phyloP scores from a whole-genome alignment of 495 filamentous ascomycete genomes.

The Terfezia boudieri region DNA sequence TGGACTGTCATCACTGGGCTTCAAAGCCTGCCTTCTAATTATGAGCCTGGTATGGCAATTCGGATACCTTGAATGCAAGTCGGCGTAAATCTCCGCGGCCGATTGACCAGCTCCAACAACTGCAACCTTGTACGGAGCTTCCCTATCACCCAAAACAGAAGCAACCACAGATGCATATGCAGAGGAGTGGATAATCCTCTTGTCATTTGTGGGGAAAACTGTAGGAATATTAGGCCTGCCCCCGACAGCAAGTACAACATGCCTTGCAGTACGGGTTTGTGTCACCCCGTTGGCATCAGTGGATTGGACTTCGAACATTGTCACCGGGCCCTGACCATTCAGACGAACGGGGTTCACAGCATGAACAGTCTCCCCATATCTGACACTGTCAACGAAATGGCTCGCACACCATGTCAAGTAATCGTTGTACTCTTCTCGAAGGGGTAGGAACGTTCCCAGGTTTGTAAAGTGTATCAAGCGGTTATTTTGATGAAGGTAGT shows the following conservation, averaged over 20 bases:
- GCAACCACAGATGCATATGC: constrained; percentile 47
- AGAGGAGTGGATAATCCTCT: constrained; percentile 70
- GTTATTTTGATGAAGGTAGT: constrained; percentile 61
- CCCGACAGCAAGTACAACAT: constrained; percentile 73
- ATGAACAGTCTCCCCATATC: constrained; percentile 55
- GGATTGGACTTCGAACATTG: constrained; percentile 34
- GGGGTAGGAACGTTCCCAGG: constrained; percentile 66
- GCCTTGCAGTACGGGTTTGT: constrained; percentile 34
- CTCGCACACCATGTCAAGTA: constrained; percentile 83
- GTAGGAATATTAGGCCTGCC: constrained; percentile 58
- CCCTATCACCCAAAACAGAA: constrained; percentile 33
- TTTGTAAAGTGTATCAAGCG: constrained; percentile 78
- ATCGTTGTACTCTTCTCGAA: constrained; percentile 77
- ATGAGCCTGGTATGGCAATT: constrained; percentile 55
- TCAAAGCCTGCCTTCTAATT: constrained; percentile 56
- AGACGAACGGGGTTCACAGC: constrained; percentile 29
- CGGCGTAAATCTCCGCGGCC: constrained; percentile 85
- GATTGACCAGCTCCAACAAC: constrained; percentile 80
- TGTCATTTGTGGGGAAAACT: constrained; percentile 35
- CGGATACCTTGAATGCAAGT: constrained; percentile 61
- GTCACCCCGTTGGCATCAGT: constrained; percentile 30
- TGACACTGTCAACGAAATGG: constrained; percentile 55
- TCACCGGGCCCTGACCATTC: constrained; percentile 23
- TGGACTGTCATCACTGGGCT: constrained; percentile 82
- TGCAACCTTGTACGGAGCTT: constrained; percentile 44